Evolutionary conservation across 2,329 filamentous ascomycete species (phyloP), one percentile per base, ranked within the genome.

Genomic region (Pleurostoma richardsiae): DNA sequence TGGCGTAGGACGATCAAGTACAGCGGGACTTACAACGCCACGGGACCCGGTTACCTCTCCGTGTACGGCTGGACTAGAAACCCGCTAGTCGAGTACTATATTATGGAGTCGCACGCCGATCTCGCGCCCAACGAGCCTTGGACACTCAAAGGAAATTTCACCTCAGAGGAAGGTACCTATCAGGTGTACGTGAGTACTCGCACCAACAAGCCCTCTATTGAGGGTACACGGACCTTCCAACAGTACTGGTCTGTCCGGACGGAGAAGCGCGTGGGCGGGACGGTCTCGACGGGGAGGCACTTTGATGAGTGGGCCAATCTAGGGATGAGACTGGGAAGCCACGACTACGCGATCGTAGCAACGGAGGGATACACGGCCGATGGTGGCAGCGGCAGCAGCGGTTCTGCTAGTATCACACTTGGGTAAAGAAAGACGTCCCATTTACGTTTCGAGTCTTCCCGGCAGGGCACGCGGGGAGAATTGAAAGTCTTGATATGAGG

Each of bases 31-130:
- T 70, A 68, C 49, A 55, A 55, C 5, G 64, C 67, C 40, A 65
- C 56, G 2, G 66, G 66, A 1, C 63, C 64, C 0, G 60, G 65
- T 30, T 80, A 80, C 57, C 68, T 83, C 11, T 62, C 77, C 10
- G 60, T 82, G n/a, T 82, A 82, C 56, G 78, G 78, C 41, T 82
- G 79, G 76, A 77, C 73, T 2, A 64, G 58, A 19, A 70, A 68
- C 57, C 75, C 75, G 0, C 62, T 79, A n/a, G 66, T 80, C 56
- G 78, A 81, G 54, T 80, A 80, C 65, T 81, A 81, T 64, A 73
- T 82, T 48, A 67, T 80, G 52, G 78, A 82, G 49, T 61, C 67
- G 10, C 74, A 71, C 57, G 74, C 72, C 49, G 69, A 67, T 39
- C 72, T 77, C 56, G 67, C 74, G 40, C 73, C 74, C 1, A 66